Evolutionary conservation across 257 asterid species (phyloP).

Genomic region (Solanum chaucha): DNA sequence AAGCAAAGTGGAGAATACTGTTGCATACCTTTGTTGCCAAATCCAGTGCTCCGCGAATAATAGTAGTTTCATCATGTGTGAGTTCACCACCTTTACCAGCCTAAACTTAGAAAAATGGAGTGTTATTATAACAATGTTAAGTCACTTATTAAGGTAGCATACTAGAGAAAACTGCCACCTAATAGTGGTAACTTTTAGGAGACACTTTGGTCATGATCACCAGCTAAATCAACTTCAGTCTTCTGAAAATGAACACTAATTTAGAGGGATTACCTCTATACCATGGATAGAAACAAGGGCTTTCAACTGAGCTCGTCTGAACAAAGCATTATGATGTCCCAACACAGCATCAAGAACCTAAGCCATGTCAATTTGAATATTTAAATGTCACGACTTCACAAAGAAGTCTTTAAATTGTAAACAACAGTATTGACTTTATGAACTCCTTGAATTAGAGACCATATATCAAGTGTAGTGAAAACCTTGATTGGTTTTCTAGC

Average conservation of each 20-base stretch:
- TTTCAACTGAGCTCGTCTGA: conserved; percentile 92
- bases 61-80: conserved; percentile 85
- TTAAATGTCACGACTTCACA: neutral
- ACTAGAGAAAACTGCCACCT: neutral
- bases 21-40: conserved; percentile 71
- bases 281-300: conserved; percentile 93
- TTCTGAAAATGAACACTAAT: neutral
- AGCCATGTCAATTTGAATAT: neutral
- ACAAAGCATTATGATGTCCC: conserved; percentile 77
- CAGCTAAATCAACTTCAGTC: neutral
- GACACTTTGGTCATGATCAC: neutral
- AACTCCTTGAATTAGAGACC: neutral
- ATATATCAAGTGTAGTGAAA: neutral
- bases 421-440: neutral
- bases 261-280: conserved; percentile 57
- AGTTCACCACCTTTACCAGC: conserved; percentile 99
- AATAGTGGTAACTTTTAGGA: neutral
- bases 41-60: conserved; percentile 94
- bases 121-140: conserved; percentile 1
- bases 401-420: neutral
- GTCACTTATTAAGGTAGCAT: neutral
- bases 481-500: neutral
- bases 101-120: conserved; percentile 17
- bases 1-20: neutral
- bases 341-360: conserved; percentile 74